Evolutionary conservation across 148 eudicot genomes (phyloP).

Genomic region (Limonium bicolor): DNA sequence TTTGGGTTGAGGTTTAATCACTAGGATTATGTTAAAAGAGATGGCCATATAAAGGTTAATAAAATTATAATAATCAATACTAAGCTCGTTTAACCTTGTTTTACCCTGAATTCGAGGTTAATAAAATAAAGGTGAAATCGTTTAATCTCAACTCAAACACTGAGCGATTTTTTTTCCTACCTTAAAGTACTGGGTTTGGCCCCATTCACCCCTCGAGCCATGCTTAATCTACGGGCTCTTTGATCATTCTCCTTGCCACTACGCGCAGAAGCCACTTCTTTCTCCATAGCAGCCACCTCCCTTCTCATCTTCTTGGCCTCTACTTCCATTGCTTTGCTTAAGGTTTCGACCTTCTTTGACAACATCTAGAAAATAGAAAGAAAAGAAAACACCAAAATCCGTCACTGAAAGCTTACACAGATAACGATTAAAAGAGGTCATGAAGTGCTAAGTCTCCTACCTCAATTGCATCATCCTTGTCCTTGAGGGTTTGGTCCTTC

Average conservation of each 20-base stretch:
- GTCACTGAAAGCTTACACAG: not conserved
- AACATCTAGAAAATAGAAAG: conserved; percentile 32
- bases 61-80: no score
- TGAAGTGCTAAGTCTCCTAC: no score
- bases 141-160: no score
- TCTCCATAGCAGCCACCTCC: conserved; percentile 73
- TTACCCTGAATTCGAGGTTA: no score
- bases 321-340: conserved; percentile 87
- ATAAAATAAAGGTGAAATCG: no score
- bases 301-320: conserved; percentile 80
- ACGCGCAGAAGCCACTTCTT: conserved; percentile 58
- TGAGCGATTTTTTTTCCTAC: no score
- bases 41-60: not conserved
- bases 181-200: conserved; percentile 30
- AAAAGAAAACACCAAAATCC: not conserved
- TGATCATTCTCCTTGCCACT: conserved; percentile 45
- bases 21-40: not conserved
- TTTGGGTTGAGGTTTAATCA: not conserved
- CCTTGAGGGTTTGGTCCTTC: conserved; percentile 71
- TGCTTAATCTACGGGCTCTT: conserved; percentile 30
- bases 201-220: conserved; percentile 38
- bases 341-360: conserved; percentile 76
- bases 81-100: no score
- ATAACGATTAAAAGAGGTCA: not conserved
- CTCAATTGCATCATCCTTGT: conserved; percentile 80